Evolutionary conservation across 352 stramenopile species (phyloP), one percentile per base, ranked within the genome.

Genomic region (Lagenidium giganteum): DNA sequence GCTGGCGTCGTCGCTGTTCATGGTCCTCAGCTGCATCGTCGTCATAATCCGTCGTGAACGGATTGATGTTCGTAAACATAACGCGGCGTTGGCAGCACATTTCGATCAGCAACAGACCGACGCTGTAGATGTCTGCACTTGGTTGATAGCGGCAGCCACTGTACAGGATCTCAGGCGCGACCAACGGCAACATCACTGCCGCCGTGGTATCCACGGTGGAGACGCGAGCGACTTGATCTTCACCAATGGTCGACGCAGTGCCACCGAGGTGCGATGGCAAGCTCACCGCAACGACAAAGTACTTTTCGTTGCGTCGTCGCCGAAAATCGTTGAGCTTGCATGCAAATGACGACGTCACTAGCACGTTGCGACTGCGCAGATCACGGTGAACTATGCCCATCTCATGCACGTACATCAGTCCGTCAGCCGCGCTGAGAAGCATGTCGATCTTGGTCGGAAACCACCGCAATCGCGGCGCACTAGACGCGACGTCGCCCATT

Each of bases 311-410:
- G 2, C 57, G 46, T 36, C 53, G 61, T 33, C 77, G 70, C 3
- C 69, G 58, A 24, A 77, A 67, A 28, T 87, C 74, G 16, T 61
- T 74, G 38, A 90, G 35, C 42, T 87, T 90, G 56, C 67, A 78
- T 14, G 46, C 46, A 39, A 82, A 73, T 14, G 60, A 20, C 18
- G 76, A 65, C 1, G 65, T 77, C 30, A 87, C 51, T 18, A 90
- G 58, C 21, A 90, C 68, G 47, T 87, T 87, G 27, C 75, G 67
- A 57, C 66, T 84, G 2, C 76, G 75, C 20, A 90, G 22, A 27
- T 90, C 78, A 27, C 63, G 64, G 21, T 90, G 78, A 8, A 63
- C 70, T 23, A 84, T 50, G 3, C 63, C 57, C 32, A 51, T 56
- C 21, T 68, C 63, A 42, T 90, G 78, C 11, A 70, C 47, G 32